Percentiles rank a stretch among this genome's conserved stretches.
These are phyloP conservation scores for Komagataella pastoris DNA, from an alignment of 805 yeast genomes.

Conservation along the genomic window DNA sequence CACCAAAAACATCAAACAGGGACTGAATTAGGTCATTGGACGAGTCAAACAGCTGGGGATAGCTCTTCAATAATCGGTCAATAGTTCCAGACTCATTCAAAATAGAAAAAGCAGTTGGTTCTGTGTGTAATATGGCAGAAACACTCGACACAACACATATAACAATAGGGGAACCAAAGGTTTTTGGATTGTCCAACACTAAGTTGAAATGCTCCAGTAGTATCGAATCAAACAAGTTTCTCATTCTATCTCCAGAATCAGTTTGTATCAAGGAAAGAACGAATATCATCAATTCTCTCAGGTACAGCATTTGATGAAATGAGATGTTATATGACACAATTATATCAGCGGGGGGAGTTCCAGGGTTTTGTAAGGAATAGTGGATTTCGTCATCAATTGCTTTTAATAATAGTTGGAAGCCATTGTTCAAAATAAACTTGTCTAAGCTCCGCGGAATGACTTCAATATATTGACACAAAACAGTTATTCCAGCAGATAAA, in stretches of 20 bases:
- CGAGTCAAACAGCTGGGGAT: conserved; percentile 41
- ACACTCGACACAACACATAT: conserved; percentile 51
- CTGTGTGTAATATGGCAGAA: conserved; percentile 67
- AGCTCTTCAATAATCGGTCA: conserved; percentile 46
- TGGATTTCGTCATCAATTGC: conserved; percentile 51
- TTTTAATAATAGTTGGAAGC: conserved; percentile 49
- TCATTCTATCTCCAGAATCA: conserved; percentile 74
- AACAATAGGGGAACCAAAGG: conserved; percentile 58
- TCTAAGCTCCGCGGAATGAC: conserved; percentile 37
- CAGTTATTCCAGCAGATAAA: conserved; percentile 46
- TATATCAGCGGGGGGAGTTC: conserved; percentile 39
- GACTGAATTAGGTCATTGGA: conserved; percentile 44
- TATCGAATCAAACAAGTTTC: conserved; percentile 79
- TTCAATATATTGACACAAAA: conserved; percentile 16
- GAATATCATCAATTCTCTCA: conserved; percentile 50
- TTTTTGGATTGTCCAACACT: conserved; percentile 38
- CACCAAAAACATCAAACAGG: conserved; percentile 68
- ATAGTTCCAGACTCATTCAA: conserved; percentile 69
- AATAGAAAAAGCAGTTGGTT: conserved; percentile 79
- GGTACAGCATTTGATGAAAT: conserved; percentile 44
- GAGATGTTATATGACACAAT: conserved; percentile 38
- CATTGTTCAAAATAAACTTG: conserved; percentile 53
- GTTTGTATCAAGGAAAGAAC: conserved; percentile 49
- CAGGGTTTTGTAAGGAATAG: conserved; percentile 49
- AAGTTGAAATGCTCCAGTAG: conserved; percentile 47